Conservation (phyloP, 2,329 filamentous ascomycete species). For the Venturia pyrina region DNA sequence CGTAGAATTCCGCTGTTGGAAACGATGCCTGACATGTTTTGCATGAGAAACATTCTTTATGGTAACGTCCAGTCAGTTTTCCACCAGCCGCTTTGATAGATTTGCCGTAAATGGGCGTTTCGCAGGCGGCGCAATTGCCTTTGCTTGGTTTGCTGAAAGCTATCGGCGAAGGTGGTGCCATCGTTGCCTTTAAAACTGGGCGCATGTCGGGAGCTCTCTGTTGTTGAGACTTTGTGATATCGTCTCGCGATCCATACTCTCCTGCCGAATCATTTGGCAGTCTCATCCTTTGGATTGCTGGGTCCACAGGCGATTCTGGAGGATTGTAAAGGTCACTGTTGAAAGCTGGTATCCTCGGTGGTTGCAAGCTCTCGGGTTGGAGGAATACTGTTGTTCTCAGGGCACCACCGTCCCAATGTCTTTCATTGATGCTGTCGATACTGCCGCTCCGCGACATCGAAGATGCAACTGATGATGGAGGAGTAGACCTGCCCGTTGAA, state of each 20-base stretch:
- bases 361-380: background rate
- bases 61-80: conserved; percentile 82
- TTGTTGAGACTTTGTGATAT: background rate
- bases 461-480: conserved; percentile 25
- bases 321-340: background rate
- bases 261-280: conserved; percentile 1
- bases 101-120: conserved; percentile 70
- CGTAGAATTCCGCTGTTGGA: conserved; percentile 82
- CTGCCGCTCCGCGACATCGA: conserved; percentile 20
- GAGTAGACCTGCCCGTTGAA: conserved; percentile 28
- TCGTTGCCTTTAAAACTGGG: background rate
- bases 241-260: background rate
- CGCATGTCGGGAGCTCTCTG: background rate
- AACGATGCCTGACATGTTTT: conserved; percentile 73
- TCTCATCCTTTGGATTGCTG: conserved; percentile 23
- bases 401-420: conserved; percentile 1
- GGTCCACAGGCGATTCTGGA: conserved; percentile 28
- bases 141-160: conserved; percentile 9
- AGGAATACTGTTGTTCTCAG: background rate
- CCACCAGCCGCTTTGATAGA: conserved; percentile 91
- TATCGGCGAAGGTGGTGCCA: background rate
- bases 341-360: conserved; percentile 1
- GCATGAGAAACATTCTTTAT: conserved; percentile 88
- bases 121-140: conserved; percentile 64
- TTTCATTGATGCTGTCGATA: conserved; percentile 14